Evolutionary conservation across 1,284 basidiomycete genomes (phyloP).

Genomic region (Peniophora sp.): DNA sequence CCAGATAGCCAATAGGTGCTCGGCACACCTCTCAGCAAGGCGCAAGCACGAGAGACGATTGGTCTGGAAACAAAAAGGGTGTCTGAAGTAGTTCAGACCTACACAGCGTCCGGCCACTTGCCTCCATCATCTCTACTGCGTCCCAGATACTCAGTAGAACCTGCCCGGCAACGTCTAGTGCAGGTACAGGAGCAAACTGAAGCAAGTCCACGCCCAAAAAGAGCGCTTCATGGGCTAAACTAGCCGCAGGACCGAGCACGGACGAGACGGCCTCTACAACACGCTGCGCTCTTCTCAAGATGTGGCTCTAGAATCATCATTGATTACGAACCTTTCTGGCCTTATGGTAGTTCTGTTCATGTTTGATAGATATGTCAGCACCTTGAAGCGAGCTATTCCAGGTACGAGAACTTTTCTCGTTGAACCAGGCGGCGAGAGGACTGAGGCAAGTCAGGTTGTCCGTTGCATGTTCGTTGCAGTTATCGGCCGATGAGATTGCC

Average conservation of each 20-base stretch:
- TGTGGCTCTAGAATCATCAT: too few relatives aligned
- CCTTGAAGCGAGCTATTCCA: too few relatives aligned
- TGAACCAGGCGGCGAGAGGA: too few relatives aligned
- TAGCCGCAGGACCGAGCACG: slow-evolving; percentile 34
- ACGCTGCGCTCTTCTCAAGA: slow-evolving; percentile 10
- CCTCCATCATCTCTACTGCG: slow-evolving; percentile 50
- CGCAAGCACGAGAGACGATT: slow-evolving; percentile 45
- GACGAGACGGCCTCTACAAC: slow-evolving; percentile 30
- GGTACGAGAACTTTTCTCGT: too few relatives aligned
- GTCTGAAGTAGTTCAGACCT: too few relatives aligned
- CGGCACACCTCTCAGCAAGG: slow-evolving; percentile 44
- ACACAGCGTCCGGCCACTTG: slow-evolving; percentile 21
- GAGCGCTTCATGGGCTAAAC: slow-evolving; percentile 41
- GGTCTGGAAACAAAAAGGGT: slow-evolving; percentile 27
- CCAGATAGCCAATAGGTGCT: slow-evolving; percentile 36
- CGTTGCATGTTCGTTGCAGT: too few relatives aligned
- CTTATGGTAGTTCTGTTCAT: too few relatives aligned
- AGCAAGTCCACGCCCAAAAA: slow-evolving; percentile 38
- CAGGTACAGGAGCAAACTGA: slow-evolving; percentile 47
- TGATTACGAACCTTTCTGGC: too few relatives aligned
- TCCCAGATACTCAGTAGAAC: slow-evolving; percentile 57
- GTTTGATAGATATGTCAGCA: too few relatives aligned
- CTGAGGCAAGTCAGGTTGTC: too few relatives aligned
- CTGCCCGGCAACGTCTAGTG: slow-evolving; percentile 43
- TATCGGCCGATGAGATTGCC: too few relatives aligned